Evolutionary conservation across 2,329 filamentous ascomycete species (phyloP).

Genomic region (Shiraia sp.): DNA sequence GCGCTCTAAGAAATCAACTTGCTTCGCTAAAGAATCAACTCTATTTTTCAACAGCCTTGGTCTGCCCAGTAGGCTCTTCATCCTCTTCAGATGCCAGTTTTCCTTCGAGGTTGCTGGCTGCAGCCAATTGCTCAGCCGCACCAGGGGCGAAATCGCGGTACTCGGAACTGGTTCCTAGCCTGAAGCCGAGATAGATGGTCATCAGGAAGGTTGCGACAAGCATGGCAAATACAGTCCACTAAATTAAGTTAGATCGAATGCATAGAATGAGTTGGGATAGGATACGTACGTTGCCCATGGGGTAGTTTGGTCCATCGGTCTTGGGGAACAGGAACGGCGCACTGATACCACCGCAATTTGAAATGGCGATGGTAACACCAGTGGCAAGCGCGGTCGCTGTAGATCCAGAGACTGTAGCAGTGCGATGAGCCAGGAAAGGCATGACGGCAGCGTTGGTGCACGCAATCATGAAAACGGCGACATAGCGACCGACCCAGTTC

Average conservation of each 20-base stretch:
- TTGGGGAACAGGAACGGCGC: constrained; percentile 23
- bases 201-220: constrained; percentile 17
- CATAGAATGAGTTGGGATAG: background rate
- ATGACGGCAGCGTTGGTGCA: constrained; percentile 26
- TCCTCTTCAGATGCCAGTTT: constrained; percentile 15
- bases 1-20: too few relatives aligned
- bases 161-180: constrained; percentile 23
- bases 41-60: too few relatives aligned
- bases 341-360: constrained; percentile 25
- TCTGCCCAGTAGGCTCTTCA: constrained; percentile 3
- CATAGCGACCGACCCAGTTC: constrained; percentile 26
- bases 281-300: constrained; percentile 21
- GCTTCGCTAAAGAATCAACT: too few relatives aligned
- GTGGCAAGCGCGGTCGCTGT: constrained; percentile 27
- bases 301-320: constrained; percentile 20
- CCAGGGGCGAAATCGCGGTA: constrained; percentile 26
- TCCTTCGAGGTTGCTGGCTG: constrained; percentile 12
- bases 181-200: constrained; percentile 24
- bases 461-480: constrained; percentile 25
- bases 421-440: constrained; percentile 25
- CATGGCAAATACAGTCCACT: constrained; percentile 28
- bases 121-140: constrained; percentile 21
- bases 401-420: constrained; percentile 23
- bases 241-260: background rate
- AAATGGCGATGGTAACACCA: constrained; percentile 25